Percentiles rank a stretch among this genome's conserved stretches.
phyloP scores from a whole-genome alignment of 768 basidiomycete species.

The Dendrothele bispora region DNA sequence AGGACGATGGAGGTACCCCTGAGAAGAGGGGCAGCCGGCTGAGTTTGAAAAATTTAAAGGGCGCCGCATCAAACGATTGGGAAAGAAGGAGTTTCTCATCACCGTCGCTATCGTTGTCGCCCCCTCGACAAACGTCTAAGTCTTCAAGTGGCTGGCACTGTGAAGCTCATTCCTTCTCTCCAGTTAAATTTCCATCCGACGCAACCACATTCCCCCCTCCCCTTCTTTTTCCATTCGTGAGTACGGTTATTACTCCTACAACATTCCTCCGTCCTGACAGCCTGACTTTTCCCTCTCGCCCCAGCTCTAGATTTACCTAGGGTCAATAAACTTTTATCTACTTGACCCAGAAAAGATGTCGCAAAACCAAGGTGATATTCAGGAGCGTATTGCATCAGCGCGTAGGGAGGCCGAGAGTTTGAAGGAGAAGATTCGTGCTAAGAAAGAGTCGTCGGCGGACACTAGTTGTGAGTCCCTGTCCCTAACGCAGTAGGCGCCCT shows the following conservation, averaged over 20 bases:
- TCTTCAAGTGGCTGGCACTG: too few relatives aligned
- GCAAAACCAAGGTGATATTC: slow-evolving; percentile 80
- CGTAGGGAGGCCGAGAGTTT: slow-evolving; percentile 94
- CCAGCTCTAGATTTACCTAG: too few relatives aligned
- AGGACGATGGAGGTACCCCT: too few relatives aligned
- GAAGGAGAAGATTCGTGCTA: slow-evolving; percentile 98
- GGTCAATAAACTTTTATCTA: not conserved
- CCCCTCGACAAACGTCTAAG: too few relatives aligned
- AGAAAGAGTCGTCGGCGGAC: slow-evolving; percentile 96
- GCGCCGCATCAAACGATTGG: too few relatives aligned
- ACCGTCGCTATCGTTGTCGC: too few relatives aligned
- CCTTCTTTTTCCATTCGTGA: not conserved
- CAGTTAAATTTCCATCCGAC: too few relatives aligned
- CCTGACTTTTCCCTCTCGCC: not conserved
- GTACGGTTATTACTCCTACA: not conserved
- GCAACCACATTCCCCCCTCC: not conserved
- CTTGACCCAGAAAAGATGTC: slow-evolving; percentile 50
- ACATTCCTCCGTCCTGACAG: not conserved
- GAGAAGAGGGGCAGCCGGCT: too few relatives aligned
- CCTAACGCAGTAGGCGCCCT: not conserved
- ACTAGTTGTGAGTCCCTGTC: slow-evolving; percentile 77
- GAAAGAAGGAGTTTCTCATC: too few relatives aligned
- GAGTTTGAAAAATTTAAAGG: too few relatives aligned
- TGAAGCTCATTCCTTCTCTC: too few relatives aligned
- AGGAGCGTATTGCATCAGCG: slow-evolving; percentile 93